Base-by-base conservation (phyloP, 2,329 filamentous ascomycete species). In the Corinectria fuckeliana region DNA sequence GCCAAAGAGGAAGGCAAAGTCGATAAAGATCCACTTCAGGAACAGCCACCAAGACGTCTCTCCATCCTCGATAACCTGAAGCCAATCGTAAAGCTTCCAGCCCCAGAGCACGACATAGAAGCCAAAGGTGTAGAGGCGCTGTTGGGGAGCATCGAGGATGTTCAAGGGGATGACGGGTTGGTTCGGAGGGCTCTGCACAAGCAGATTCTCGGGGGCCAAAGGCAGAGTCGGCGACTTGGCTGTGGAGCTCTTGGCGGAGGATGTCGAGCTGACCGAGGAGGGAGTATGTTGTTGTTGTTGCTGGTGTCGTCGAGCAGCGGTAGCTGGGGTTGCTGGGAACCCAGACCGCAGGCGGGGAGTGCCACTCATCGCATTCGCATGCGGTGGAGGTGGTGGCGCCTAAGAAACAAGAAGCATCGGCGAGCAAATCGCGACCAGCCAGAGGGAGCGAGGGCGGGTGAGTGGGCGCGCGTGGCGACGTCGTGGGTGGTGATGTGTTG, bases 21-120 rank as follows among this genome's bases (percentile, higher is more conserved):
- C 95, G 63, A 99, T 86, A 58, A 88, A 82, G 63, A 91, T 85
- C 95, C 95, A 99, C 84, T 98, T 99, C 71, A 96, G 80, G 73
- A 97, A 97, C 48, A 94, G 84, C 85, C 88, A 91, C 62, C 95
- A 89, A n/a, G 93, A 96, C 70, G 92, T 89, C 58, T 91, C 86
- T 64, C 96, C 91, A 64, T 94, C 91, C 57, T 93, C 89, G 36
- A 93, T 83, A 62, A 94, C 79, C 57, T 85, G 86, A 65, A 88
- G 86, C 81, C 91, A 96, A 79, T 99, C 93, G 76, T 93, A 97
- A 30, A 95, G 78, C 70, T 92, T 89, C 89, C 92, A 98, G 61
- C 88, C 88, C 76, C 91, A 84, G 21, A 99, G 78, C 28, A 85
- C 81, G 39, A 88, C 75, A 75, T 96, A 98, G 65, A 96, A 77